Conservation (phyloP, 306 rosid genomes). For the Carpinus viminea region DNA sequence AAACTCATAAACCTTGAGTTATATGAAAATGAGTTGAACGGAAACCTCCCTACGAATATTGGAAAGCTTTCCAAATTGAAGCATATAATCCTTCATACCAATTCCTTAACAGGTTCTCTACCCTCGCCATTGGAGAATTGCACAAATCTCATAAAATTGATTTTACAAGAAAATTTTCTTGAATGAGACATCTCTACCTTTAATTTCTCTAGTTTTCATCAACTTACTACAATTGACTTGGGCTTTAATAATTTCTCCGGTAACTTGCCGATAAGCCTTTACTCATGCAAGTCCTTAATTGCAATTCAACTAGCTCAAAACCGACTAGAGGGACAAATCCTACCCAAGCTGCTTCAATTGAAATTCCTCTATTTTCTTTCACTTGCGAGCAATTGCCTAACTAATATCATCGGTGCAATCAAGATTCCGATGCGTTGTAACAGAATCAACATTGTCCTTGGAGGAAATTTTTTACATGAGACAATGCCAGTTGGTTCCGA, state of each 20-base stretch:
- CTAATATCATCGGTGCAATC: slow-evolving; percentile 5
- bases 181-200: not conserved
- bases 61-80: slow-evolving; percentile 13
- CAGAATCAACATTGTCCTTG: not conserved
- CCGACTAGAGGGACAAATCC: slow-evolving; percentile 6
- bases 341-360: not conserved
- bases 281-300: not conserved
- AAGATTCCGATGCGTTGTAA: not conserved
- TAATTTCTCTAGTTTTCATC: not conserved
- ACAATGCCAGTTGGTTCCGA: not conserved
- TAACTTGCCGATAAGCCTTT: not conserved
- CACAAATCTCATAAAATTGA: not conserved
- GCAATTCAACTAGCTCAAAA: not conserved
- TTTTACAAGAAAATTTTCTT: not conserved
- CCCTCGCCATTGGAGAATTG: slow-evolving; percentile 9
- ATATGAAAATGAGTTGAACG: not conserved
- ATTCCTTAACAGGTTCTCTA: not conserved
- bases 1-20: slow-evolving; percentile 7
- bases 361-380: slow-evolving; percentile 11
- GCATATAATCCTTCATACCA: not conserved
- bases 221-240: slow-evolving; percentile 1
- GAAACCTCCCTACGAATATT: not conserved
- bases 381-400: not conserved
- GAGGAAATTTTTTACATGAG: not conserved
- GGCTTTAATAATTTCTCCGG: not conserved